Percentiles rank a stretch among this genome's conserved stretches.
phyloP scores from a whole-genome alignment of 768 basidiomycete genomes.

The Holtermannia corniformis region DNA sequence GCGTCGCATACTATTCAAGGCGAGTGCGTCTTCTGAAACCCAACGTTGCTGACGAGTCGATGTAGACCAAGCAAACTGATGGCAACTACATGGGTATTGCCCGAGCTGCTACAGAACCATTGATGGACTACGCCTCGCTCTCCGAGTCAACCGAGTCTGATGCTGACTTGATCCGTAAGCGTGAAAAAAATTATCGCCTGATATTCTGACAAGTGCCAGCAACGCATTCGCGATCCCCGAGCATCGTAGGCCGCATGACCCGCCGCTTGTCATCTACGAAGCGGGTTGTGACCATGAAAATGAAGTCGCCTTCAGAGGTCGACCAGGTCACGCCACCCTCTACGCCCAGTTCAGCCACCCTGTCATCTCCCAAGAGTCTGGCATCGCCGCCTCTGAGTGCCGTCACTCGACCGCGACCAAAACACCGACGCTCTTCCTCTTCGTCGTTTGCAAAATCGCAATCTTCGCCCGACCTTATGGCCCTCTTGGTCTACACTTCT shows the following conservation, averaged over 20 bases:
- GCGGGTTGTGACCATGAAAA: neutral
- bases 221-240: neutral
- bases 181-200: neutral
- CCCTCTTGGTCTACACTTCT: constrained; percentile 82
- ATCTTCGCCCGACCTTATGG: constrained; percentile 57
- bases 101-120: neutral
- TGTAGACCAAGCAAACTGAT: neutral
- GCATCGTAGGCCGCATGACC: neutral
- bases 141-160: neutral
- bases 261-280: neutral
- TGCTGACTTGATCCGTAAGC: neutral
- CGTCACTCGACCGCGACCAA: neutral
- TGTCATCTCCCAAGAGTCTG: no score
- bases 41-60: neutral
- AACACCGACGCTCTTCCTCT: neutral
- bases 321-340: neutral
- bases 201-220: neutral
- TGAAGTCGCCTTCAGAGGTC: neutral
- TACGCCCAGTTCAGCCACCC: neutral
- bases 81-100: neutral
- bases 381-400: neutral
- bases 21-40: no score
- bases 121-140: neutral
- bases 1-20: constrained; percentile 74
- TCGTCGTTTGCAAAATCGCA: neutral